These are phyloP conservation scores for Trifolium fragiferum DNA, from an alignment of 306 rosid species.

Conservation along the genomic window DNA sequence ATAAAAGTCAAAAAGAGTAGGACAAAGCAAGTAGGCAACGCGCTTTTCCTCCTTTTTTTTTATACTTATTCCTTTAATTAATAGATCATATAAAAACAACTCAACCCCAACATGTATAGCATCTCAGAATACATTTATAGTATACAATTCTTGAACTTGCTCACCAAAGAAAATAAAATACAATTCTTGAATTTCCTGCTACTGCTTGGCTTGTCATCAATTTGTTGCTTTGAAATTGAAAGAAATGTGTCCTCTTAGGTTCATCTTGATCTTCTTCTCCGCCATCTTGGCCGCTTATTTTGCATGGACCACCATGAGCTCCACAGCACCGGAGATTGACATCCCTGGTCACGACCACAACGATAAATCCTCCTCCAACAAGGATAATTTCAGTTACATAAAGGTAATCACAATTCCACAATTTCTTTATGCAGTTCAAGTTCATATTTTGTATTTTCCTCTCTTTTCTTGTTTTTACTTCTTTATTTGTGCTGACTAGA, in stretches of 20 bases:
- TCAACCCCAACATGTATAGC: constrained; percentile 30
- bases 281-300: constrained; percentile 65
- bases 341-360: not conserved
- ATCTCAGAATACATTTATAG: not conserved
- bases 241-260: constrained; percentile 78
- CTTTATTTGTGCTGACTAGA: not conserved
- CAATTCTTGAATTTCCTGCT: constrained; percentile 25
- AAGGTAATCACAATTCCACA: constrained; percentile 42
- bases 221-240: constrained; percentile 14
- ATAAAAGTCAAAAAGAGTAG: not conserved
- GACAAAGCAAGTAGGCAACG: not conserved
- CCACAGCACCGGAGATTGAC: constrained; percentile 49
- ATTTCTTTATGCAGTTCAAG: not conserved
- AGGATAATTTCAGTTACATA: constrained; percentile 37
- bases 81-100: constrained; percentile 28
- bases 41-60: constrained; percentile 20
- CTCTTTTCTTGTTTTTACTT: not conserved
- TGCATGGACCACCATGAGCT: constrained; percentile 64
- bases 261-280: constrained; percentile 76
- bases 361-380: constrained; percentile 32
- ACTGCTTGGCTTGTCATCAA: not conserved
- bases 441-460: no score
- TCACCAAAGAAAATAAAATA: not conserved
- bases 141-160: not conserved
- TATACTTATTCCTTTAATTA: constrained; percentile 14